These are phyloP conservation scores for Backusella westeae DNA, from an alignment of 192 early-diverging fungal genomes.

Conservation along the genomic window DNA sequence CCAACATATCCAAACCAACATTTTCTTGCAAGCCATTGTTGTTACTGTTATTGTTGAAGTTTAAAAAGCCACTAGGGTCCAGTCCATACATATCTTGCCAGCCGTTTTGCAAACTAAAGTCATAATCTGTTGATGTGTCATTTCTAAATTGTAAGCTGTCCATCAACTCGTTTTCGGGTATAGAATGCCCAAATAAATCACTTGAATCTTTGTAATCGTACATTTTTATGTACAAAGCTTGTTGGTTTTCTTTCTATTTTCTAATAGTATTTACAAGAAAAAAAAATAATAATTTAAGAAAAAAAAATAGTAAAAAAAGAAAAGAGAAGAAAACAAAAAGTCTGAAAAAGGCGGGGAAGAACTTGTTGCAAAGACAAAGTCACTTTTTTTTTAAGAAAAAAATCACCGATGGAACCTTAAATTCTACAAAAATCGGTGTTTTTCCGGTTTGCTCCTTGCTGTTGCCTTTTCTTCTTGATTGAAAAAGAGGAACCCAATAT, in stretches of 20 bases:
- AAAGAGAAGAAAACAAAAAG: neutral
- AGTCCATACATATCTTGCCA: neutral
- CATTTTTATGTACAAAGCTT: constrained; percentile 4
- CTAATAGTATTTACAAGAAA: constrained; percentile 6
- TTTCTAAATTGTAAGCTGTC: constrained; percentile 2
- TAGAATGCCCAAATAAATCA: neutral
- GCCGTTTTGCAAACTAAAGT: neutral
- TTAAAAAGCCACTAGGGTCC: constrained; percentile 6
- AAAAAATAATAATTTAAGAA: neutral
- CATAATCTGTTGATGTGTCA: neutral
- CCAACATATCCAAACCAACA: neutral
- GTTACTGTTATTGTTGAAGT: neutral
- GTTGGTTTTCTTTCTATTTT: neutral
- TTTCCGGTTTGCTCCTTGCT: constrained; percentile 1
- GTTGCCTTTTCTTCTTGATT: neutral
- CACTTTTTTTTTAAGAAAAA: neutral
- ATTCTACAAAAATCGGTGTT: neutral
- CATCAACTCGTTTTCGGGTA: constrained; percentile 6
- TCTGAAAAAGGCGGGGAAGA: neutral
- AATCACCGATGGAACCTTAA: constrained; percentile 1
- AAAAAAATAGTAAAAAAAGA: neutral
- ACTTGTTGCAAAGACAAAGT: neutral
- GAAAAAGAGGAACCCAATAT: neutral
- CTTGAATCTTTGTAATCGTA: constrained; percentile 8
- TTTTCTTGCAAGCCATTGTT: neutral